Percentiles rank a stretch among this genome's conserved stretches.
Evolutionary conservation across 306 rosid genomes (phyloP).

Genomic region (Medicago ruthenica): DNA sequence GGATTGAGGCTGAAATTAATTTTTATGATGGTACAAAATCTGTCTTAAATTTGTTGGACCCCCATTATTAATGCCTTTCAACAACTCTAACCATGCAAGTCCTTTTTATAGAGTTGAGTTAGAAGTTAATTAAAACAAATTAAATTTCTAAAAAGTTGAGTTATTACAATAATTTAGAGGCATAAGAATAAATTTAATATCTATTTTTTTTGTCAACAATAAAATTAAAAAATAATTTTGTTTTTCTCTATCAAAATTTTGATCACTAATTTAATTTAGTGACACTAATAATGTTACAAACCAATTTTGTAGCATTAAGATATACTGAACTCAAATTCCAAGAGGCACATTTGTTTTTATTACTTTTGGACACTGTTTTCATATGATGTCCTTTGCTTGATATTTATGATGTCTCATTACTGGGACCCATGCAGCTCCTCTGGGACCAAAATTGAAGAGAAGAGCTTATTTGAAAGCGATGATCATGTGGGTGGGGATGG

Average conservation of each 20-base stretch:
- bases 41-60: not conserved
- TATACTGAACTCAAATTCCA: not conserved
- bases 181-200: too few species aligned
- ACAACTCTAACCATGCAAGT: not conserved
- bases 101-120: not conserved
- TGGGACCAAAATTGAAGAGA: slow-evolving; percentile 56
- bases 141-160: too few species aligned
- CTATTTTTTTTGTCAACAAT: too few species aligned
- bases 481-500: slow-evolving; percentile 55
- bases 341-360: not conserved
- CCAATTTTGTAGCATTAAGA: not conserved
- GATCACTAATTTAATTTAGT: too few species aligned
- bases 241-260: too few species aligned
- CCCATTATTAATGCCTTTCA: not conserved
- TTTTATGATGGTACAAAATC: not conserved
- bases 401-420: slow-evolving; percentile 15
- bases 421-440: slow-evolving; percentile 50
- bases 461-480: slow-evolving; percentile 43
- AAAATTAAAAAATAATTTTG: too few species aligned
- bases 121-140: not conserved
- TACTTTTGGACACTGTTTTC: not conserved
- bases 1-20: not conserved
- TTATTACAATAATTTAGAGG: too few species aligned
- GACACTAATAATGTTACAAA: not conserved
- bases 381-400: slow-evolving; percentile 11